Percentiles rank a stretch among this genome's conserved stretches.
These are phyloP conservation scores for Aegilops umbellulata DNA, from an alignment of 176 grass and related monocot species.

Conservation along the genomic window DNA sequence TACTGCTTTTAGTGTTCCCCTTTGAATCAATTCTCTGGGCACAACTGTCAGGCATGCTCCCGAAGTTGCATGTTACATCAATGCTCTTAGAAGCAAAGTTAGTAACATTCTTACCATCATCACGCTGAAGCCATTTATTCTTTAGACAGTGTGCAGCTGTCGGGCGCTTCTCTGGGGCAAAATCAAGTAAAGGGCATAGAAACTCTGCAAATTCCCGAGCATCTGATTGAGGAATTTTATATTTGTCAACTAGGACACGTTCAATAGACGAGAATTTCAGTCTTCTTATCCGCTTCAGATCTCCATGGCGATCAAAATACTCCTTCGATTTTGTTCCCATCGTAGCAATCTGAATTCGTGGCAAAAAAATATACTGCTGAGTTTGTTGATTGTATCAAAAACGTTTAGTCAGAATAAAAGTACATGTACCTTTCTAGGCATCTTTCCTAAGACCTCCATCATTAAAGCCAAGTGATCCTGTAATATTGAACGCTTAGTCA, in stretches of 20 bases:
- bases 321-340: conserved; percentile 79
- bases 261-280: conserved; percentile 76
- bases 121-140: conserved; percentile 73
- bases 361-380: conserved; percentile 21
- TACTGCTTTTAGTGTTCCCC: conserved; percentile 17
- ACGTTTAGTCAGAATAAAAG: conserved; percentile 13
- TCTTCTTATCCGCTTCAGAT: conserved; percentile 89
- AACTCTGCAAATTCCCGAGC: conserved; percentile 65
- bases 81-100: conserved; percentile 32
- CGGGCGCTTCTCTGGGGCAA: conserved; percentile 75
- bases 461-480: conserved; percentile 99
- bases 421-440: conserved; percentile 76
- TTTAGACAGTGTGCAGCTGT: conserved; percentile 73
- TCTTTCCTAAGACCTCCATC: conserved; percentile 95
- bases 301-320: conserved; percentile 94
- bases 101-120: conserved; percentile 27
- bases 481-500: neutral
- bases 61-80: conserved; percentile 11
- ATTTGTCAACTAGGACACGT: conserved; percentile 73
- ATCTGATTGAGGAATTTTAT: conserved; percentile 65
- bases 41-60: conserved; percentile 18
- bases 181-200: conserved; percentile 75
- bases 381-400: conserved; percentile 6
- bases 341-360: conserved; percentile 69
- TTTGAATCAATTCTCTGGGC: conserved; percentile 31